phyloP scores from a whole-genome alignment of 768 basidiomycete genomes.

The Mycena leptocephala region DNA sequence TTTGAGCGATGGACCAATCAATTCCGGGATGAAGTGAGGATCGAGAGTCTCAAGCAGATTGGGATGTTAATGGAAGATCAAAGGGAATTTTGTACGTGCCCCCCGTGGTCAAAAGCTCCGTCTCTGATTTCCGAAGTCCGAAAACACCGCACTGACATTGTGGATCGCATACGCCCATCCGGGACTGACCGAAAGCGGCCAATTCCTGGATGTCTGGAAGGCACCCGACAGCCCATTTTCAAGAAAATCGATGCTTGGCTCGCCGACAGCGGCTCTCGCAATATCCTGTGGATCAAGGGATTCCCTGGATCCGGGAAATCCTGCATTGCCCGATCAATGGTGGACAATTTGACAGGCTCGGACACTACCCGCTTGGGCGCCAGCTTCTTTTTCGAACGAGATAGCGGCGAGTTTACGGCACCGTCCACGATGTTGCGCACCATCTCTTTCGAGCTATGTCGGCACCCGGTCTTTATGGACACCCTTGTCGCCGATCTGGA shows the following conservation, averaged over 20 bases:
- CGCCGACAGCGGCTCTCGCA: slow-evolving; percentile 50
- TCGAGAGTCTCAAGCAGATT: slow-evolving; percentile 13
- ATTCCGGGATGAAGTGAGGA: not conserved
- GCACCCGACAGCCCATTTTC: slow-evolving; percentile 39
- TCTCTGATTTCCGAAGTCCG: not conserved
- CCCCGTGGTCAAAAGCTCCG: not conserved
- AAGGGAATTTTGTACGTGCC: slow-evolving; percentile 16
- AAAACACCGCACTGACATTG: not conserved
- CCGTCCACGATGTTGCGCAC: slow-evolving; percentile 29
- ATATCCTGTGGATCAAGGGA: slow-evolving; percentile 49
- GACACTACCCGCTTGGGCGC: slow-evolving; percentile 3
- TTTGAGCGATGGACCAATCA: slow-evolving; percentile 23
- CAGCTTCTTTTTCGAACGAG: slow-evolving; percentile 34
- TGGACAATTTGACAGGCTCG: slow-evolving; percentile 13
- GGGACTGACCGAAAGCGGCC: slow-evolving; percentile 17
- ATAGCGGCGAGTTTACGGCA: slow-evolving; percentile 3
- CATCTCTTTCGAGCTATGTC: slow-evolving; percentile 9
- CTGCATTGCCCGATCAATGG: slow-evolving; percentile 38
- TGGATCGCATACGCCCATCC: slow-evolving; percentile 8
- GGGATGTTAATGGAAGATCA: not conserved
- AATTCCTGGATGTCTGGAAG: slow-evolving; percentile 19
- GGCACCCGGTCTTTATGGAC: not conserved
- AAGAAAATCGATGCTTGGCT: slow-evolving; percentile 42
- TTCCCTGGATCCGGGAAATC: slow-evolving; percentile 46
- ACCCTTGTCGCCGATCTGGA: slow-evolving; percentile 11